These are phyloP conservation scores for Sarcodon aspratus DNA, from an alignment of 768 basidiomycete species.

Conservation along the genomic window DNA sequence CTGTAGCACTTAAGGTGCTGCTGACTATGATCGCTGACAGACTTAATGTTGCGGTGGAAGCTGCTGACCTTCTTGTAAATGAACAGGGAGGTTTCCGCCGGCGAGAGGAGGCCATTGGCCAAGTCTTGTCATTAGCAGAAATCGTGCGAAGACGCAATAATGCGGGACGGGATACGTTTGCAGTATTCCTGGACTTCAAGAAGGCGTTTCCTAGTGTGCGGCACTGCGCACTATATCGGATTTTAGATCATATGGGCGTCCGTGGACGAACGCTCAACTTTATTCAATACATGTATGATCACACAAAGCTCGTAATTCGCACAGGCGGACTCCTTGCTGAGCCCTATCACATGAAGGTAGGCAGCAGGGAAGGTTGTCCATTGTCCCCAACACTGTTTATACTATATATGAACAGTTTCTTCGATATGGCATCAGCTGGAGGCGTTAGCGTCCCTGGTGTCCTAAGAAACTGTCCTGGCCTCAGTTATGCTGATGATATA, in stretches of 20 bases:
- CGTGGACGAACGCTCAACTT: background rate
- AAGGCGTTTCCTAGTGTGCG: conserved; percentile 8
- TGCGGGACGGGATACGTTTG: background rate
- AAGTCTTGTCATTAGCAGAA: conserved; percentile 6
- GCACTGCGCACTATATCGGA: conserved; percentile 4
- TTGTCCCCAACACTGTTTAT: conserved; percentile 8
- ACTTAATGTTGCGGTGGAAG: background rate
- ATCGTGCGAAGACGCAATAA: conserved; percentile 3
- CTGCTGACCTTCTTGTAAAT: background rate
- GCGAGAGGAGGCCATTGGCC: conserved; percentile 7
- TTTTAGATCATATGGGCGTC: conserved; percentile 3
- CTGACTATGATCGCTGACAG: conserved; percentile 2
- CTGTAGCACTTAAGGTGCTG: conserved; percentile 5
- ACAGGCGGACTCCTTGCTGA: background rate
- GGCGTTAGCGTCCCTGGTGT: background rate
- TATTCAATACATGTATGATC: background rate
- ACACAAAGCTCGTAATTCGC: background rate
- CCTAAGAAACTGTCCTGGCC: background rate
- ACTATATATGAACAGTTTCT: conserved; percentile 5
- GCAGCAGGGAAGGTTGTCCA: conserved; percentile 7
- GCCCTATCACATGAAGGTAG: conserved; percentile 1
- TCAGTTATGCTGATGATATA: conserved; percentile 4
- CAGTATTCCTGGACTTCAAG: conserved; percentile 7
- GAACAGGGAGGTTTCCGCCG: conserved; percentile 7
- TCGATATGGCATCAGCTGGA: background rate